These are phyloP conservation scores for Cyclotella sp. DNA, from an alignment of 108 stramenopile genomes.

Conservation along the genomic window DNA sequence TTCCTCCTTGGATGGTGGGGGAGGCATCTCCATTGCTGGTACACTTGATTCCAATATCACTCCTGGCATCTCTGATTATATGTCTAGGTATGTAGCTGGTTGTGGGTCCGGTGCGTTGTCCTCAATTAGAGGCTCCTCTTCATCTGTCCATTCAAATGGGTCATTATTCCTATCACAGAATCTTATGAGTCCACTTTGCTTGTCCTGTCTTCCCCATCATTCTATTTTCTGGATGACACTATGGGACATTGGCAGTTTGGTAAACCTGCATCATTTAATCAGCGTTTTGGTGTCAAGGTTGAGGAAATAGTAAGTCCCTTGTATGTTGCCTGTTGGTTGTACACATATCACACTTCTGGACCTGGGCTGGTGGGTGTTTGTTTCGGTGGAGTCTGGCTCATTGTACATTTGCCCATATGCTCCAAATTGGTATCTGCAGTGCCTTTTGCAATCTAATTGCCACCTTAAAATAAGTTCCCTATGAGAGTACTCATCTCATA, in stretches of 20 bases:
- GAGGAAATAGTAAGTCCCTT: conserved; percentile 54
- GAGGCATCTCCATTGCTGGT: too few relatives aligned
- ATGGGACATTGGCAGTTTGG: conserved; percentile 30
- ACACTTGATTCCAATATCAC: not conserved
- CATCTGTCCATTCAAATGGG: too few relatives aligned
- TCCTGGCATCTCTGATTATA: conserved; percentile 4
- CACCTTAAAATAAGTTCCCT: too few relatives aligned
- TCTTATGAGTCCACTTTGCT: not conserved
- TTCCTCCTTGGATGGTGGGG: not conserved
- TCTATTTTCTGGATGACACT: conserved; percentile 39
- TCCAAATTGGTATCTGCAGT: too few relatives aligned
- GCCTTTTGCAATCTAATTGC: conserved; percentile 23
- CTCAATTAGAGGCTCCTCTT: conserved; percentile 21
- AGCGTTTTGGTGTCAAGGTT: conserved; percentile 22
- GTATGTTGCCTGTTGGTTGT: too few relatives aligned
- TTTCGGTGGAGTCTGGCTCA: conserved; percentile 28
- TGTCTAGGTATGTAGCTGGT: too few relatives aligned
- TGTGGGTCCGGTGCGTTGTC: not conserved
- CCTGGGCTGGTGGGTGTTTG: too few relatives aligned
- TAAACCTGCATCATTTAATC: conserved; percentile 32
- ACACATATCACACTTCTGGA: too few relatives aligned
- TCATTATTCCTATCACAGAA: conserved; percentile 1
- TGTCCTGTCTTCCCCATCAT: conserved; percentile 14
- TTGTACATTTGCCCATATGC: conserved; percentile 49
- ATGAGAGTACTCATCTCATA: conserved; percentile 12